Conservation (phyloP, 495 filamentous ascomycete species). For the Pseudomonodictys pantanalensis region DNA sequence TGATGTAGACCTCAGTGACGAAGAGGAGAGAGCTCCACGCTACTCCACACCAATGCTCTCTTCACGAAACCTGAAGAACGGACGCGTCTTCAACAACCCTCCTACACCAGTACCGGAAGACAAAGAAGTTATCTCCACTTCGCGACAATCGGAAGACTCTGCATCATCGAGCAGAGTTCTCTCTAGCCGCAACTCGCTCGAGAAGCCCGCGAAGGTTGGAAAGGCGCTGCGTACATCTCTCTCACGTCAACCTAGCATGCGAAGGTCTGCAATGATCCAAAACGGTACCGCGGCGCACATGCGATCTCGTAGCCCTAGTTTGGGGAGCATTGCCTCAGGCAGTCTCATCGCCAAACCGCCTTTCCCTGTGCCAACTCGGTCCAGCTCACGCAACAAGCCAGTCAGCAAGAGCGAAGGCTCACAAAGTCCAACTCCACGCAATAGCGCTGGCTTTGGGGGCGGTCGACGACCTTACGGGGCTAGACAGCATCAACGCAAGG, state of each 20-base stretch:
- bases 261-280: constrained; percentile 68
- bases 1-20: constrained; percentile 48
- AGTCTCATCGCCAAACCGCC: constrained; percentile 35
- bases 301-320: constrained; percentile 71
- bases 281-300: constrained; percentile 72
- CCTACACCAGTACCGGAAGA: constrained; percentile 46
- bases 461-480: constrained; percentile 28
- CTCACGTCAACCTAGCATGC: constrained; percentile 51
- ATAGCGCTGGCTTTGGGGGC: constrained; percentile 27
- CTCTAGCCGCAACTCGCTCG: constrained; percentile 31
- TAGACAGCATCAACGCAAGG: constrained; percentile 48
- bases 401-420: constrained; percentile 72
- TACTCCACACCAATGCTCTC: constrained; percentile 30
- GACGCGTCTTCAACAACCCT: constrained; percentile 39
- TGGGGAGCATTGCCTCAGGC: constrained; percentile 53
- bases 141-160: constrained; percentile 27
- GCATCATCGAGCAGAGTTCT: constrained; percentile 7
- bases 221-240: constrained; percentile 30
- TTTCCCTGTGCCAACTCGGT: constrained; percentile 88
- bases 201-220: constrained; percentile 28
- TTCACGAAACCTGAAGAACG: constrained; percentile 35
- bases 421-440: constrained; percentile 68
- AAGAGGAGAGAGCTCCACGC: constrained; percentile 38
- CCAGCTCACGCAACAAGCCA: constrained; percentile 77
- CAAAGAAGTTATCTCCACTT: constrained; percentile 36